Base-by-base conservation (phyloP, 768 basidiomycete species). In the Termitomyces sp. region DNA sequence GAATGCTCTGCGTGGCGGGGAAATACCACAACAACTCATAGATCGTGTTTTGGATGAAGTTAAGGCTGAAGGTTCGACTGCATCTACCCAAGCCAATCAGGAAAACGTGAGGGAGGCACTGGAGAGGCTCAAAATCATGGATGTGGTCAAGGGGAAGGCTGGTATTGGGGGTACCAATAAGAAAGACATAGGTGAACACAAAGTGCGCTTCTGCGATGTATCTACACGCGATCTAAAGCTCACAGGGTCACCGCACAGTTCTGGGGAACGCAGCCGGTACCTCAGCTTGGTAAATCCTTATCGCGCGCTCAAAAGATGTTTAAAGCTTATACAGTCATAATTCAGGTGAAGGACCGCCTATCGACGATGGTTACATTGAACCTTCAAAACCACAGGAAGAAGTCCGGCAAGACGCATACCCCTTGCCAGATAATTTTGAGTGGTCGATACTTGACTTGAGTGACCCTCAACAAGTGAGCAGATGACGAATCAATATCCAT, bases 181-280 rank as follows among this genome's bases (percentile, higher is more conserved):
- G 67, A 92, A 93, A 75, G 83, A 89, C 63, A 82, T 89, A 68
- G 93, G 91, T 49, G 88, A 89, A 69, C 93, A 97, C 69, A 96
- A 95, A 79, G 95, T 93, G 64, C 56, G 78, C 70, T 32, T 18
- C 51, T n/a, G 14, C 28, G 7, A 14, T 50, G 33, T 47, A 20
- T 55, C 43, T 30, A 16, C 41, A 51, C 55, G 53, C 13, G 5
- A 55, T 58, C 26, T 52, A 59, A 54, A 51, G 41, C 49, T 54
- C 35, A 36, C 33, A n/a, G 26, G 32, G 64, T 43, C 57, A 52
- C 12, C 43, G 49, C 60, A 26, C 66, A 93, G 95, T 99, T 99
- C 75, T 98, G 97, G 97, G 85, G 79, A 36, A 98, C 96, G 6
- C 97, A 99, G 72, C 97, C 97, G 3, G 97, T 99, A 7, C 91